Conservation (phyloP, 1,284 basidiomycete species). For the Ustilago tritici region DNA sequence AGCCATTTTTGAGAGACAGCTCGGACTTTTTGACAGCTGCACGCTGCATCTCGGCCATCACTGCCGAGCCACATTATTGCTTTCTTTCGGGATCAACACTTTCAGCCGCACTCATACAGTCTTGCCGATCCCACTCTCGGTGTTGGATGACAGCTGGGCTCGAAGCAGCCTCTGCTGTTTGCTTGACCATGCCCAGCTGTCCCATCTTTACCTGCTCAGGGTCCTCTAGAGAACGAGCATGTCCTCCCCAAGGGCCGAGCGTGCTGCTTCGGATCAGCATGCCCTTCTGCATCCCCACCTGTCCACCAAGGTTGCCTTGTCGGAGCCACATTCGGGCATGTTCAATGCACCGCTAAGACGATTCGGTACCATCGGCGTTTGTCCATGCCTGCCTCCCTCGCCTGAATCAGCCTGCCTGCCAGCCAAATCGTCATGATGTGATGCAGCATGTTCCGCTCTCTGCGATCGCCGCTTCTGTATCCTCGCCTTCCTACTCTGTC, state of each 20-base stretch:
- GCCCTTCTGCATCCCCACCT: slow-evolving; percentile 14
- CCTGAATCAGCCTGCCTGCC: slow-evolving; percentile 2
- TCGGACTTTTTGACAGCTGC: slow-evolving; percentile 50
- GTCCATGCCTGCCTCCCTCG: slow-evolving; percentile 2
- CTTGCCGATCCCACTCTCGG: slow-evolving; percentile 6
- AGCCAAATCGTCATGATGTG: background rate
- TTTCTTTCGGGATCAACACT: background rate
- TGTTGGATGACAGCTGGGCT: slow-evolving; percentile 10
- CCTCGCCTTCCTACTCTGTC: slow-evolving; percentile 4
- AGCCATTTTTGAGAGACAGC: slow-evolving; percentile 1
- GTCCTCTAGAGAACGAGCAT: slow-evolving; percentile 11
- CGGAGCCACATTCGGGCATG: slow-evolving; percentile 11
- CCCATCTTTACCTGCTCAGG: slow-evolving; percentile 2
- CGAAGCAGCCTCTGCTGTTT: background rate
- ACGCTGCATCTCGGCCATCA: slow-evolving; percentile 46
- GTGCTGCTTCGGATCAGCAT: slow-evolving; percentile 32
- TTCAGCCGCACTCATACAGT: background rate
- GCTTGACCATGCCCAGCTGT: background rate
- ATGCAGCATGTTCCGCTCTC: background rate
- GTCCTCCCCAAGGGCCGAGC: slow-evolving; percentile 7
- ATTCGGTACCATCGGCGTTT: slow-evolving; percentile 5
- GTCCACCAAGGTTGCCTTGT: background rate
- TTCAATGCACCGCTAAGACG: slow-evolving; percentile 7
- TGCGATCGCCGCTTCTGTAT: slow-evolving; percentile 20
- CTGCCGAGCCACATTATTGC: slow-evolving; percentile 33